These are phyloP conservation scores for Glycine soja DNA, from an alignment of 306 rosid genomes.

Conservation along the genomic window DNA sequence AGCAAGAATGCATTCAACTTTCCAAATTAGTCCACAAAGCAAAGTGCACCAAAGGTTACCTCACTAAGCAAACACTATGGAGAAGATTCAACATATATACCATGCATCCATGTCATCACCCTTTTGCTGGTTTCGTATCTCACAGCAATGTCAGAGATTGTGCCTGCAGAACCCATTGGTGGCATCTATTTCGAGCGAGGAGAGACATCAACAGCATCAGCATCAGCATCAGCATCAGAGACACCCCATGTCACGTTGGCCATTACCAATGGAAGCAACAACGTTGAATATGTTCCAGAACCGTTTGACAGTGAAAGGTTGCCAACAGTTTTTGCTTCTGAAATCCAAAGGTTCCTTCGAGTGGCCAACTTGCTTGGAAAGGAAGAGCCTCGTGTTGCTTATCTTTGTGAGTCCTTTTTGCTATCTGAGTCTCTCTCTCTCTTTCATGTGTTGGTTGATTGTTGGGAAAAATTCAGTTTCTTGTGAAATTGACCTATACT, in stretches of 20 bases:
- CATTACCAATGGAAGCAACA: slow-evolving; percentile 43
- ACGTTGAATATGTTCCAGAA: slow-evolving; percentile 55
- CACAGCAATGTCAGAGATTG: slow-evolving; percentile 67
- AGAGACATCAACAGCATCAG: slow-evolving; percentile 48
- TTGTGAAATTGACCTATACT: slow-evolving; percentile 2
- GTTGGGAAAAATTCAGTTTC: not conserved
- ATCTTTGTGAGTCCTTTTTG: slow-evolving; percentile 73
- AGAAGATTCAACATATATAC: slow-evolving; percentile 64
- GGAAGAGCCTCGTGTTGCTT: slow-evolving; percentile 89
- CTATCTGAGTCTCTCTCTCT: not conserved
- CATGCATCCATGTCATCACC: slow-evolving; percentile 46
- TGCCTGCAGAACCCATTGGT: slow-evolving; percentile 72
- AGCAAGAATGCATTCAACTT: slow-evolving; percentile 60
- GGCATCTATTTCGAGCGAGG: slow-evolving; percentile 50
- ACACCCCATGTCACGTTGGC: slow-evolving; percentile 50
- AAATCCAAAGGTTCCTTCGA: slow-evolving; percentile 89
- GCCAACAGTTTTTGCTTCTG: slow-evolving; percentile 73
- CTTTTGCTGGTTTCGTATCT: slow-evolving; percentile 48
- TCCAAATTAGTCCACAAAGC: slow-evolving; percentile 52
- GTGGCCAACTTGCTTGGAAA: slow-evolving; percentile 80
- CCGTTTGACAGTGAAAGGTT: slow-evolving; percentile 89
- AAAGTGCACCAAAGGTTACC: slow-evolving; percentile 65
- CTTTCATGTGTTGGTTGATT: not conserved
- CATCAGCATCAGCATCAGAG: slow-evolving; percentile 31
- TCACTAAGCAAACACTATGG: slow-evolving; percentile 68